Evolutionary conservation across 108 stramenopile genomes (phyloP).

Genomic region (Skeletonema grethae): DNA sequence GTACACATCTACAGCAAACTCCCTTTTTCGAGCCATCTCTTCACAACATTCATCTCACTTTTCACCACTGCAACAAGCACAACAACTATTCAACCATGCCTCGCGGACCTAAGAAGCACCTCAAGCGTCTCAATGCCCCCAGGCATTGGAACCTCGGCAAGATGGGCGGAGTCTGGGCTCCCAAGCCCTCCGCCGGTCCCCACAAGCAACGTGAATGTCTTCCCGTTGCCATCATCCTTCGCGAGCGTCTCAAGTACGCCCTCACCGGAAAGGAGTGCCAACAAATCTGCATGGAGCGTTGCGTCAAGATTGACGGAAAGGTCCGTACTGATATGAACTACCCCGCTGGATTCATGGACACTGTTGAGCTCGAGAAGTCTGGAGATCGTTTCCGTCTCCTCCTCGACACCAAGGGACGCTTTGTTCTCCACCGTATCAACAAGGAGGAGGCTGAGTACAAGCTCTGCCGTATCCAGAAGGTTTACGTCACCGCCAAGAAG

Average conservation of each 20-base stretch:
- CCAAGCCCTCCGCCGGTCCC: slow-evolving; percentile 94
- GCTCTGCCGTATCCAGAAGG: slow-evolving; percentile 98
- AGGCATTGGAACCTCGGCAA: slow-evolving; percentile 99
- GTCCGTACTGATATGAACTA: slow-evolving; percentile 98
- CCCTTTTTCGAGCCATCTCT: too few species aligned
- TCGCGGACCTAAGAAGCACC: slow-evolving; percentile 98
- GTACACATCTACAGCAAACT: too few species aligned
- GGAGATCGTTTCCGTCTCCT: slow-evolving; percentile 97
- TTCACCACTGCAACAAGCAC: not conserved
- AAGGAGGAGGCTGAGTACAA: slow-evolving; percentile 95
- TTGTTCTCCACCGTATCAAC: slow-evolving; percentile 93
- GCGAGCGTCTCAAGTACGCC: slow-evolving; percentile 99
- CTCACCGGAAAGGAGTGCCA: slow-evolving; percentile 96
- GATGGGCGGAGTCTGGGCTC: slow-evolving; percentile 98
- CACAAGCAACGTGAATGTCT: slow-evolving; percentile 99
- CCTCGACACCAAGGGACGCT: slow-evolving; percentile 99
- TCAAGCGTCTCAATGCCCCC: slow-evolving; percentile 99
- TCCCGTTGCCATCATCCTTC: slow-evolving; percentile 94
- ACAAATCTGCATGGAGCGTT: slow-evolving; percentile 99
- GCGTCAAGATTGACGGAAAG: slow-evolving; percentile 98
- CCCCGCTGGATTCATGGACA: slow-evolving; percentile 99
- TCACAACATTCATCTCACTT: not conserved
- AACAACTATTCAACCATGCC: slow-evolving; percentile 55
- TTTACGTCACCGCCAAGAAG: slow-evolving; percentile 89
- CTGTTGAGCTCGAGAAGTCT: slow-evolving; percentile 93